Base-by-base conservation (phyloP, 192 early-diverging fungal species). In the Jimgerdemannia lactiflua region DNA sequence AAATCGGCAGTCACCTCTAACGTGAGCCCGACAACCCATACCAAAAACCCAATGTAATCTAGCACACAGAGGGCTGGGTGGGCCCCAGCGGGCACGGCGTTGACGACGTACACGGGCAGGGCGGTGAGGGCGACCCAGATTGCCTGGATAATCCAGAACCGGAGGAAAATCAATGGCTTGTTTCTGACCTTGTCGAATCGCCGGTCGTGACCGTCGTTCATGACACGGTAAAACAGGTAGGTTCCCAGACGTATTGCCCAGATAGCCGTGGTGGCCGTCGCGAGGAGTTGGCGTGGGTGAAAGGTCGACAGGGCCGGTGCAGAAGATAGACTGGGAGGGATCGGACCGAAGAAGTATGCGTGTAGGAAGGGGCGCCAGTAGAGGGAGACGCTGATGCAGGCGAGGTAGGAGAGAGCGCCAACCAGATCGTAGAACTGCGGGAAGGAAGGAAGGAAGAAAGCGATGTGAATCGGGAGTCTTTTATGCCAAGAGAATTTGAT, bases 131-230 rank as follows among this genome's bases (percentile, higher is more conserved):
- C 78, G 3, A 82, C 75, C 81, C 81, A 82, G 19, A 77, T 59
- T 11, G 76, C 77, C 40, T 82, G 81, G 4, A 82, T 64, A 6
- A 82, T 43, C 81, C 81, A 82, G 59, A 77, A 82, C 54, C 73
- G 4, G 39, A 78, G 42, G 64, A 82, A 79, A 14, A 42, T 68
- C 11, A 65, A 11, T 2, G 81, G 81, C 0, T 70, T 41, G 39
- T 43, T 74, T 39, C 74, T 78, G 71, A 82, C 70, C 8, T 71
- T 77, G 42, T 79, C 75, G 44, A 82, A 82, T 1, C 81, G 78
- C 49, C 69, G 76, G 71, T 86, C 84, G 7, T 68, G 7, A 10
- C 80, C 80, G 42, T 74, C 69, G 18, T 64, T 67, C 39, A 82
- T 18, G 3, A 73, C 72, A 18, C 81, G 73, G 11, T 71, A 71